These are phyloP conservation scores for Lecanicillium sp. DNA, from an alignment of 2,329 filamentous ascomycete species.

Conservation along the genomic window DNA sequence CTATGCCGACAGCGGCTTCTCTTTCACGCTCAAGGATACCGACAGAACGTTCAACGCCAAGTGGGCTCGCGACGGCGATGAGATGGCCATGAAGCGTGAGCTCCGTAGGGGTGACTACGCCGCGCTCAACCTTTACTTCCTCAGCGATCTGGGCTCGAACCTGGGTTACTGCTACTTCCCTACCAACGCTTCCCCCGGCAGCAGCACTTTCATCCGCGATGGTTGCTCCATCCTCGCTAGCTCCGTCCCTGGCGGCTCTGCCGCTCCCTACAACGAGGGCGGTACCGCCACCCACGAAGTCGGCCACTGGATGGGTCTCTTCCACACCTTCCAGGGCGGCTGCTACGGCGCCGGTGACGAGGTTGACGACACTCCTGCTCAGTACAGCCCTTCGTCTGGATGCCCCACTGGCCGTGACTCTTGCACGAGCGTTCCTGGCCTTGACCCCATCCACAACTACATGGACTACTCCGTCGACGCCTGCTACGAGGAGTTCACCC, in stretches of 20 bases:
- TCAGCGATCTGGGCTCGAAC: conserved; percentile 24
- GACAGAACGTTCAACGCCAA: conserved; percentile 37
- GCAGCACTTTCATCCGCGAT: conserved; percentile 26
- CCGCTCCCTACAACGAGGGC: conserved; percentile 23
- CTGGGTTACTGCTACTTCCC: conserved; percentile 39
- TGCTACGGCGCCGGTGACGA: conserved; percentile 26
- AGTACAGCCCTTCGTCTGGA: conserved; percentile 21
- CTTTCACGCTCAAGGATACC: conserved; percentile 33
- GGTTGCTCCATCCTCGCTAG: conserved; percentile 29
- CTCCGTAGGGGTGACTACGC: conserved; percentile 33
- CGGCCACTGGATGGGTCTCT: conserved; percentile 40
- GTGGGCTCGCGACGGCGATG: conserved; percentile 34
- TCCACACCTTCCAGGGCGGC: conserved; percentile 38
- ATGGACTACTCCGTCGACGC: conserved; percentile 25
- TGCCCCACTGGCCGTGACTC: conserved; percentile 29
- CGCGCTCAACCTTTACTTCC: conserved; percentile 40
- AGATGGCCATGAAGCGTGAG: conserved; percentile 31
- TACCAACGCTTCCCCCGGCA: conserved; percentile 18
- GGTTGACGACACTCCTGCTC: conserved; percentile 23
- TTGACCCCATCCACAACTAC: conserved; percentile 29
- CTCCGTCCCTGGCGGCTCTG: conserved; percentile 27
- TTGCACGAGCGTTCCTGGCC: conserved; percentile 21
- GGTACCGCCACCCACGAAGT: conserved; percentile 31
- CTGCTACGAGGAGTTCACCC: neutral
- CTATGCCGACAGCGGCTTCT: conserved; percentile 3